Conservation (phyloP, 148 eudicot genomes). For the Heliosperma pusillum region DNA sequence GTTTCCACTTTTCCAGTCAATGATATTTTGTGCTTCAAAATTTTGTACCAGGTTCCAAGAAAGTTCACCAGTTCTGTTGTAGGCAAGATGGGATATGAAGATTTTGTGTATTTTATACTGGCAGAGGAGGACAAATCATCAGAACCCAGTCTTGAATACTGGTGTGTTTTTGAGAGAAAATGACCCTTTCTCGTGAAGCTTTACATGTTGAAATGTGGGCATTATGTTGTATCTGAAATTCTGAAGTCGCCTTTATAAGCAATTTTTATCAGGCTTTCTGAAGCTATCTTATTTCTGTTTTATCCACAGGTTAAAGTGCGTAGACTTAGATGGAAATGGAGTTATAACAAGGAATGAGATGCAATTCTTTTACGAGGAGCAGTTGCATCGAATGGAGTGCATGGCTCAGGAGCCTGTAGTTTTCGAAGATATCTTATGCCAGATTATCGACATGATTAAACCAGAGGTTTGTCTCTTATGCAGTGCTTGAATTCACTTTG, state of each 20-base stretch:
- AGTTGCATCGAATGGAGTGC: conserved; percentile 98
- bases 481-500: neutral
- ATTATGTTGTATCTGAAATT: neutral
- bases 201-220: neutral
- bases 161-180: conserved; percentile 41
- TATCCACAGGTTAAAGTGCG: conserved; percentile 83
- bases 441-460: conserved; percentile 86
- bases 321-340: conserved; percentile 95
- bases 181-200: neutral
- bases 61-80: conserved; percentile 81
- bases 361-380: conserved; percentile 98
- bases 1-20: neutral
- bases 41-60: conserved; percentile 60
- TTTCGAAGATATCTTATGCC: conserved; percentile 96
- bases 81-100: conserved; percentile 99
- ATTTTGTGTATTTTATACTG: conserved; percentile 91
- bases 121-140: conserved; percentile 99
- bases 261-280: neutral
- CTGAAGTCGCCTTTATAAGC: neutral
- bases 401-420: conserved; percentile 98
- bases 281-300: neutral
- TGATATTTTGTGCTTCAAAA: conserved; percentile 4
- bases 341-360: conserved; percentile 84
- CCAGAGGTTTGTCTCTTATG: conserved; percentile 61
- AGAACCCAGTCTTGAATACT: conserved; percentile 92